Base-by-base conservation (phyloP, 371 early-diverging fungal genomes). In the Mucor indicus region DNA sequence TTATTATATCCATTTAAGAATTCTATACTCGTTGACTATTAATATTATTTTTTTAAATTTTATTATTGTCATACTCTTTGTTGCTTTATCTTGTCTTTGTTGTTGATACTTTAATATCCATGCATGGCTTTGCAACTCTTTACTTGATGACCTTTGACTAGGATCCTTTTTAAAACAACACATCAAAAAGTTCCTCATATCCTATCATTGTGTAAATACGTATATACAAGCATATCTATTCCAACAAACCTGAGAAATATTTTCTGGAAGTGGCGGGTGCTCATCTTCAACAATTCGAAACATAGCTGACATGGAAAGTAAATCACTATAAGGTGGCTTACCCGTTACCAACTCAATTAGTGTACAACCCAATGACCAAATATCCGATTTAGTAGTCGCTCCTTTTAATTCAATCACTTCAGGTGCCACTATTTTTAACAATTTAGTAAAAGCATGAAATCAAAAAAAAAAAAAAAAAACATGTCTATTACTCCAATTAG, bases 261-360 rank as follows among this genome's bases (percentile, higher is more conserved):
- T 75, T 13, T 79, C 83, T 2, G 93, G 95, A 10, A 94, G 44
- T 5, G 94, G 93, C 22, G 93, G 89, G 38, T 69, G 55, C 31
- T 80, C 81, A 60, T 91, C 94, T 58, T 93, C 92, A 4, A 94
- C 95, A 48, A 94, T 93, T 37, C 83, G 85, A 65, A 89, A 94
- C 33, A 94, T 74, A 11, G 90, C 90, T 11, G 92, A 80, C 92
- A 93, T 90, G 25, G 87, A 74, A 41, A 86, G 75, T 45, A 92
- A 50, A n/a, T 84, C 85, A 1, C 81, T 67, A 51, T 92, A 93
- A 10, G 93, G 93, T 17, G 95, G 94, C 45, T 86, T 81, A 8
- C 92, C 93, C 1, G 91, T 89, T 11, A 91, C 60, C 60, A 94
- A 72, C 60, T 94, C 95, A 27, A 93, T 79, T 20, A 93, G 68